phyloP scores from a whole-genome alignment of 768 basidiomycete genomes.

The Lepiota brunneoincarnata region DNA sequence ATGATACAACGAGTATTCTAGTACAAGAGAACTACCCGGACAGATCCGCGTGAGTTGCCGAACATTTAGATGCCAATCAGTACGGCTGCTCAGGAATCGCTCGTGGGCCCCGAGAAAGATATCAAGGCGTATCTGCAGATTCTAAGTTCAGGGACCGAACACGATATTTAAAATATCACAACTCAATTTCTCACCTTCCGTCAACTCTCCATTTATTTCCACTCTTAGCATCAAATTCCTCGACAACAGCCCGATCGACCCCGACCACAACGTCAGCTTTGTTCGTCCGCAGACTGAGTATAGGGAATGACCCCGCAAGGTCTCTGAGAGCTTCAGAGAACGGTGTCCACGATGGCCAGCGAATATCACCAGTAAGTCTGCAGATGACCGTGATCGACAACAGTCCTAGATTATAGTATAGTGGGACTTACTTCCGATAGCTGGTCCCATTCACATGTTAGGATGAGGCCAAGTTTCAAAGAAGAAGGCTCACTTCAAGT shows the following conservation, averaged over 20 bases:
- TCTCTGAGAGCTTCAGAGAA: constrained; percentile 48
- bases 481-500: constrained; percentile 73
- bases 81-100: no score
- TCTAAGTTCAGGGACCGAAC: not conserved
- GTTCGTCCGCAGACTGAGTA: constrained; percentile 86
- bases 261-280: constrained; percentile 96
- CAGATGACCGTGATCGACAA: not conserved
- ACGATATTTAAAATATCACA: no score
- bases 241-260: constrained; percentile 63
- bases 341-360: constrained; percentile 56
- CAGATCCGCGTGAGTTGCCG: no score
- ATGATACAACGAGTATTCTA: no score
- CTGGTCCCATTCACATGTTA: constrained; percentile 28
- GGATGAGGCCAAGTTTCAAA: not conserved
- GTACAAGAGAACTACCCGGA: no score
- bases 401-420: not conserved
- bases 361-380: constrained; percentile 85
- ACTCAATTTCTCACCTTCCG: constrained; percentile 57
- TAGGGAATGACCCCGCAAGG: constrained; percentile 71
- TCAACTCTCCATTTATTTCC: constrained; percentile 75
- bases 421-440: constrained; percentile 73
- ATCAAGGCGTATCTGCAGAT: constrained; percentile 40
- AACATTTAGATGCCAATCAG: no score
- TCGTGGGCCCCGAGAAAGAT: constrained; percentile 24
- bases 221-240: constrained; percentile 54